Base-by-base conservation (phyloP, 176 grass and related monocot species). In the Cenchrus fungigraminus region DNA sequence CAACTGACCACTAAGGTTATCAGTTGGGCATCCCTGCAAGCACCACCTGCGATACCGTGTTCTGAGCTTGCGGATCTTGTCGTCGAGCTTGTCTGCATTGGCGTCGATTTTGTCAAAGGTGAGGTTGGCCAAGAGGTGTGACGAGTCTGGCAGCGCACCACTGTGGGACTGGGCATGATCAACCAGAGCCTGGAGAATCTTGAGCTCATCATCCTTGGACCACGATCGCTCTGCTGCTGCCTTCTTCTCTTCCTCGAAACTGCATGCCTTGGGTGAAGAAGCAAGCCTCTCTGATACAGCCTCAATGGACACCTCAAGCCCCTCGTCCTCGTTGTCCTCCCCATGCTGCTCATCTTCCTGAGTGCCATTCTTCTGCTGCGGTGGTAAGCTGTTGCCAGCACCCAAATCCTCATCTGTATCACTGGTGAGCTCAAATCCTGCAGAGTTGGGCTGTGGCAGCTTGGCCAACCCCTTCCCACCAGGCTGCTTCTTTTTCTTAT, bases 1-100 rank as follows among this genome's bases (percentile, higher is more conserved):
- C 49, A 74, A 3, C 3, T 1, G 49, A 52, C 25, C 12, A 4
- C 28, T 15, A 54, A 5, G 12, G 25, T 9, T 7, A 74, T 53
- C 47, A 2, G 13, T 32, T 34, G 71, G 25, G 71, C 25, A 10
- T 25, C 71, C 71, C 15, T 54, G 71, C 8, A 0, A 54, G 14
- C 25, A 2, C 11, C 15, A 8, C 47, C 1, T 74, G 13, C 1
- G 3, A 31, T 74, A 52, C 49, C 49, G 13, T 17, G 6, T 0
- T 49, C 6, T 54, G 22, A 74, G 71, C 71, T 74, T 74, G 6
- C 49, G 47, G 71, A 74, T 54, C 71, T 74, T 74, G 25, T 53
- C 25, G 9, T 28, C 15, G 13, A 74, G 49, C 47, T 54, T 74
- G 12, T 9, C 6, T 52, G 28, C 49, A 14, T 31, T 32, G 49